A percentile compares a stretch with the other conserved stretches of the same genome.
Conservation (phyloP, 106 monocot species). For the Dioscorea zingiberensis region DNA sequence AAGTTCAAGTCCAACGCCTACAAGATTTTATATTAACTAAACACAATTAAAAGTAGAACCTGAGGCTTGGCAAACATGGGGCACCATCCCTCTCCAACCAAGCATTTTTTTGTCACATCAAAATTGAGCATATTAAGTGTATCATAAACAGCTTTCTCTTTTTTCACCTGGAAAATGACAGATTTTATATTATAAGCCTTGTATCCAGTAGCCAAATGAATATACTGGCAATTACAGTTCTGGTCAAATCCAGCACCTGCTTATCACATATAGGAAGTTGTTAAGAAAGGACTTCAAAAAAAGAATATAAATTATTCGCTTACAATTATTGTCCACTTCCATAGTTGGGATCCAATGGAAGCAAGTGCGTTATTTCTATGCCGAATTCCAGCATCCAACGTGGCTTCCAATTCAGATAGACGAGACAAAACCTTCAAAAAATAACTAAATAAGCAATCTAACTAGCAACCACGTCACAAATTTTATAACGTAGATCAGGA, state of each 20-base stretch:
- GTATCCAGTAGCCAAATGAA: too few relatives aligned
- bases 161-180: constrained; percentile 56
- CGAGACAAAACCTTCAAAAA: constrained; percentile 63
- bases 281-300: not conserved
- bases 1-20: not conserved
- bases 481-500: too few relatives aligned
- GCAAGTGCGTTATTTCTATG: constrained; percentile 87
- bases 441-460: not conserved
- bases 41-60: constrained; percentile 31
- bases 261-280: too few relatives aligned
- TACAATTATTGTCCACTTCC: constrained; percentile 87
- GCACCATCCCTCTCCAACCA: constrained; percentile 99
- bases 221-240: too few relatives aligned
- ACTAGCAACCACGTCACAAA: not conserved
- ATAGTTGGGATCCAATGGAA: constrained; percentile 68
- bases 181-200: not conserved
- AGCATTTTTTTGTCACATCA: constrained; percentile 98
- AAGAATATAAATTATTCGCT: constrained; percentile 5
- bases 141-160: constrained; percentile 96
- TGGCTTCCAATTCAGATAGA: constrained; percentile 90
- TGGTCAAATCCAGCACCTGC: too few relatives aligned
- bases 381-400: constrained; percentile 88
- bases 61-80: constrained; percentile 78
- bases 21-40: not conserved
- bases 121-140: constrained; percentile 98